Evolutionary conservation across 768 basidiomycete species (phyloP), one percentile per base, ranked within the genome.

Genomic region (Auricularia cornea): DNA sequence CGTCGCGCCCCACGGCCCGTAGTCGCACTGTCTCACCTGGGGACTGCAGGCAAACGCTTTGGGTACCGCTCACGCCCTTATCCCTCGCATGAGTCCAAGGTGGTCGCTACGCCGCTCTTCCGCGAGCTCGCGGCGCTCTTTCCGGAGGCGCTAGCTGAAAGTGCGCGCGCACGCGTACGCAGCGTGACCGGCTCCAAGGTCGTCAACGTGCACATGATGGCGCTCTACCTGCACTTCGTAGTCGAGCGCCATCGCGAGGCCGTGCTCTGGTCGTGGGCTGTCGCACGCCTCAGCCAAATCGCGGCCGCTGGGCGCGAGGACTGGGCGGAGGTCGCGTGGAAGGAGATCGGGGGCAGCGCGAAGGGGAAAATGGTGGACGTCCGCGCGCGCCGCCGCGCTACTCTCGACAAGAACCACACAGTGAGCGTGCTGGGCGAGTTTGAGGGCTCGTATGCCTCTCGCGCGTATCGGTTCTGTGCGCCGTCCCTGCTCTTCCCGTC

Each of bases 361-460:
- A 31, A 26, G 54, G 30, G 18, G 26, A 57, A 57, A 26, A 29
- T 6, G 11, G 14, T 57, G 4, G 16, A 29, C 28, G 54, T 57
- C 16, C 6, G 20, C 8, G 54, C 54, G 26, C 16, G 30, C 12
- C 16, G 28, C 12, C 54, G 54, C 6, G 28, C 23, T 26, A 57
- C 54, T 2, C 54, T 57, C 30, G 14, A 16, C 26, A 16, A 16
- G 26, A 26, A 26, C 12, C 54, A 57, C 26, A 16, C 28, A 26
- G 75, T 75, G 75, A 23, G 12, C 2, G 72, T 73, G 64, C 59
- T 77, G 8, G 75, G 75, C 14, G 63, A 26, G 8, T 63, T 65
- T 23, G 63, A 28, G 1, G 54, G 54, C 28, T 14, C 14, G 26
- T 31, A 57, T 26, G 54, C 54, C 26, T 26, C 16, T 20, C 12